phyloP scores from a whole-genome alignment of 805 yeast species.

The fission yeast (Schizosaccharomyces pombe) region ASM294v3 CU329670.1:802501-803000 shows the following conservation, averaged over 20 bases:
- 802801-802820: constrained; percentile 69
- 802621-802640: constrained; percentile 34
- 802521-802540: constrained; percentile 26
- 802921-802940: constrained; percentile 37
- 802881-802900: constrained; percentile 52
- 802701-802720: constrained; percentile 55
- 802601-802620: constrained; percentile 30
- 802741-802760: constrained; percentile 55
- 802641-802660: constrained; percentile 57
- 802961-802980: constrained; percentile 38
- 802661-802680: constrained; percentile 54
- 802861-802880: constrained; percentile 46
- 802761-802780: not conserved
- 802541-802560: constrained; percentile 50
- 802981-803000: constrained; percentile 61
- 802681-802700: constrained; percentile 48
- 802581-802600: constrained; percentile 21
- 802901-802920: constrained; percentile 51
- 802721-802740: constrained; percentile 92
- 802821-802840: constrained; percentile 87
- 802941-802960: constrained; percentile 32
- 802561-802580: constrained; percentile 32
- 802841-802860: constrained; percentile 89
- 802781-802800: constrained; percentile 39
- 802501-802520: constrained; percentile 20